Percentiles rank a stretch among this genome's conserved stretches.
phyloP scores from a whole-genome alignment of 2,329 filamentous ascomycete genomes.

The Trichocomaceae sp. region DNA sequence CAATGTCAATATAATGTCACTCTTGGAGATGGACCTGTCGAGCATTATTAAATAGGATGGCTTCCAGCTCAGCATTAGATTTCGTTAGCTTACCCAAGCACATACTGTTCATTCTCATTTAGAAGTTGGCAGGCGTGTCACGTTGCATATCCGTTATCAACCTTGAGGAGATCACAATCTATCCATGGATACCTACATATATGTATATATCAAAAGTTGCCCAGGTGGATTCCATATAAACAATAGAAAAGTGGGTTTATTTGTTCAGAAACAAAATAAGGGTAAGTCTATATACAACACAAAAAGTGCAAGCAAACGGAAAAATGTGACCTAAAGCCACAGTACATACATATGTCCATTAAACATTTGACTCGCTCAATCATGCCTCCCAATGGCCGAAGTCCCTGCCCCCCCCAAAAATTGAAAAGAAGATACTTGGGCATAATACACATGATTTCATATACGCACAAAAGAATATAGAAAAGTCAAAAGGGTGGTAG shows the following conservation, averaged over 20 bases:
- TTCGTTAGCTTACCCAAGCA: too few species aligned
- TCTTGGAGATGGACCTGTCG: constrained; percentile 15
- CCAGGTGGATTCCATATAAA: neutral
- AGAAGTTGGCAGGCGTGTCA: too few species aligned
- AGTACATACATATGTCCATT: constrained; percentile 2
- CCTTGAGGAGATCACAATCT: too few species aligned
- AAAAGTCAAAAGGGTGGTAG: neutral
- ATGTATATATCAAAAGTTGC: too few species aligned
- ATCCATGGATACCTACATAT: too few species aligned
- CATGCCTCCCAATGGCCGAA: neutral
- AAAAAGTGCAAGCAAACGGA: neutral
- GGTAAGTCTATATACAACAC: constrained; percentile 2
- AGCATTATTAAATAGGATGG: constrained; percentile 9
- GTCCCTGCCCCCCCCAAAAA: neutral
- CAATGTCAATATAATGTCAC: constrained; percentile 15
- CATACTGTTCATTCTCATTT: too few species aligned
- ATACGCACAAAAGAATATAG: neutral
- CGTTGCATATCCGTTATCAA: too few species aligned
- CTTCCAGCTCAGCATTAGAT: neutral
- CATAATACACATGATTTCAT: neutral
- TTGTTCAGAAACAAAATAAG: neutral
- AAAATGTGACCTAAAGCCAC: neutral
- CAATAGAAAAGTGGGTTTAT: neutral
- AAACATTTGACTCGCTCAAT: constrained; percentile 7
- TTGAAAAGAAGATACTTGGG: neutral